A percentile compares a stretch with the other conserved stretches of the same genome.
Conservation (phyloP, 2,329 filamentous ascomycete genomes). For the Penicillium psychrosexuale region DNA sequence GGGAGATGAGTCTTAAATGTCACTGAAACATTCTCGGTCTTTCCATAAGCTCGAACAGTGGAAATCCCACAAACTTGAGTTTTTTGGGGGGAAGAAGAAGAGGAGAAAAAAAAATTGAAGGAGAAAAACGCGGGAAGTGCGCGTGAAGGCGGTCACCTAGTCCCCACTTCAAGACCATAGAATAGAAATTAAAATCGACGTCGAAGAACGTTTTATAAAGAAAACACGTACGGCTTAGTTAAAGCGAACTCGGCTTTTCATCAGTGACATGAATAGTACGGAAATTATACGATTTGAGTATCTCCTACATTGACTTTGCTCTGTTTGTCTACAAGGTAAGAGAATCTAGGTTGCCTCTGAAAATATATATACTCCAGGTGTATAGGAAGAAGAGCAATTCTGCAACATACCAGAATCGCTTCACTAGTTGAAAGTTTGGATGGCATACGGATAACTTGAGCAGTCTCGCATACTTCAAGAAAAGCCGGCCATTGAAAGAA, state of each 20-base stretch:
- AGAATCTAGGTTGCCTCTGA: neutral
- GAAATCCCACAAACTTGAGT: neutral
- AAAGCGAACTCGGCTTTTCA: neutral
- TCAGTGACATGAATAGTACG: neutral
- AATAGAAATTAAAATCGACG: neutral
- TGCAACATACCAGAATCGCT: slow-evolving; percentile 9
- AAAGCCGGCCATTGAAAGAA: slow-evolving; percentile 30
- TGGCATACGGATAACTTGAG: slow-evolving; percentile 38
- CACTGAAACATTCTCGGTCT: slow-evolving; percentile 4
- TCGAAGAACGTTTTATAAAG: neutral
- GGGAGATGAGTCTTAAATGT: neutral
- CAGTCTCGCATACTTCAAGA: slow-evolving; percentile 27
- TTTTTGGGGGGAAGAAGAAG: neutral
- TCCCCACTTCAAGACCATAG: neutral
- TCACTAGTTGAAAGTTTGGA: slow-evolving; percentile 24
- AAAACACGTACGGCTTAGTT: no score
- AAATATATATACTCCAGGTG: neutral
- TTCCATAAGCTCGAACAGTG: neutral
- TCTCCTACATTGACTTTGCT: neutral
- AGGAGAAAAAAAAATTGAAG: slow-evolving; percentile 7
- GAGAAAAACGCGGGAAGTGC: slow-evolving; percentile 7
- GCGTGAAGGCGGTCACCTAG: slow-evolving; percentile 7
- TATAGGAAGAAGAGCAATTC: slow-evolving; percentile 30
- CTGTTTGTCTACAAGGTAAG: neutral
- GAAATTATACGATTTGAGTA: neutral